Conservation (phyloP, 2,329 filamentous ascomycete genomes). For the Niveomyces coronatus region DNA sequence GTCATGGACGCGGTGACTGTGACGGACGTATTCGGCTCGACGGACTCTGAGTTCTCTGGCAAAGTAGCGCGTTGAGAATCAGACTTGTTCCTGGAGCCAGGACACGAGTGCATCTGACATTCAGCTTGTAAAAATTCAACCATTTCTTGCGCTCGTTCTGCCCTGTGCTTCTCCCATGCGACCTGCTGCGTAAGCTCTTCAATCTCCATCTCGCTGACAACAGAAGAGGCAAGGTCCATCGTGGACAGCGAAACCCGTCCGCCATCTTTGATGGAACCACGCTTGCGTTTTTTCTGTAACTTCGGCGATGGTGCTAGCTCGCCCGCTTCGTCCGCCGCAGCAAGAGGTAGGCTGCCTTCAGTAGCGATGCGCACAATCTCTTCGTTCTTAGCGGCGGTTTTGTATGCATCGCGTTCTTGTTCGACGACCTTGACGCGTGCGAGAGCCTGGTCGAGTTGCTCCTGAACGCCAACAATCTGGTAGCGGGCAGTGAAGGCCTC, state of each 20-base stretch:
- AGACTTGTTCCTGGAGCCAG: constrained; percentile 36
- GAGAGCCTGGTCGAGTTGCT: constrained; percentile 54
- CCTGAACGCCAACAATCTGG: constrained; percentile 52
- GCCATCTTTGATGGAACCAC: constrained; percentile 25
- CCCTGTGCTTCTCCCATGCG: constrained; percentile 51
- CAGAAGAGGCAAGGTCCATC: constrained; percentile 43
- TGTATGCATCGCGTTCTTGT: constrained; percentile 65
- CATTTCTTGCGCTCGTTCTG: constrained; percentile 59
- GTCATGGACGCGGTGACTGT: background rate
- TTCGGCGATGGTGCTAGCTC: constrained; percentile 55
- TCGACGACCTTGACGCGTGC: constrained; percentile 56
- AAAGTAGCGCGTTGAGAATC: background rate
- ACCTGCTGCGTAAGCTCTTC: constrained; percentile 43
- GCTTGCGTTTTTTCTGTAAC: constrained; percentile 16
- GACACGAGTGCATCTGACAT: constrained; percentile 58
- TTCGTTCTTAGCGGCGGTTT: constrained; percentile 61
- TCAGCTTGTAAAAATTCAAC: constrained; percentile 69
- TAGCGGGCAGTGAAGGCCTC: constrained; percentile 60
- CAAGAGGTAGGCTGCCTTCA: constrained; percentile 59
- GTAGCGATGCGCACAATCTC: constrained; percentile 63
- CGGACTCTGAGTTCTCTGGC: background rate
- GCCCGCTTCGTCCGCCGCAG: constrained; percentile 39
- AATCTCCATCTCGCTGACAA: constrained; percentile 46
- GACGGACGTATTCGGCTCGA: background rate
- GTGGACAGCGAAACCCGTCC: constrained; percentile 36